Conservation (phyloP, 768 basidiomycete species). For the Mrakia gelida region DNA sequence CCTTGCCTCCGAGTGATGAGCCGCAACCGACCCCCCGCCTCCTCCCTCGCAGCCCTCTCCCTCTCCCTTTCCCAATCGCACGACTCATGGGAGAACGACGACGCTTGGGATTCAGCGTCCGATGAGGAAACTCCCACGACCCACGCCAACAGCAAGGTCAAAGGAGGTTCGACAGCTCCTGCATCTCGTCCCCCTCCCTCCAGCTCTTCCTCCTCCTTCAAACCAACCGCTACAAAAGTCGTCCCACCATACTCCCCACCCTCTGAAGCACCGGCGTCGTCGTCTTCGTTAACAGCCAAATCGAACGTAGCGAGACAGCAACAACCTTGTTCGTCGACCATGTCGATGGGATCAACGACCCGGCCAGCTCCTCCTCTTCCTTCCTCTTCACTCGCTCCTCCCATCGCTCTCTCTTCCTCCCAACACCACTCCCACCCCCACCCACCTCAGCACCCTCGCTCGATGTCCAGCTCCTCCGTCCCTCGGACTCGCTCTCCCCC, state of each 20-base stretch:
- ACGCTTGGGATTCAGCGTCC: constrained; percentile 25
- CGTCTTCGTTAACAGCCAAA: background rate
- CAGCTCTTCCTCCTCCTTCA: background rate
- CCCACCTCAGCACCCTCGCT: background rate
- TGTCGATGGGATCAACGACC: background rate
- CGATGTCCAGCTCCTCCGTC: background rate
- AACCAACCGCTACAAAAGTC: background rate
- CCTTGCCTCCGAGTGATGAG: background rate
- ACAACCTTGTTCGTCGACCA: background rate
- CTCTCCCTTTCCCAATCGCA: constrained; percentile 7
- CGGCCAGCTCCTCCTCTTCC: background rate
- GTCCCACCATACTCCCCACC: background rate
- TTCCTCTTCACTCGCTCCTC: background rate
- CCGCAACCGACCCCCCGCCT: constrained; percentile 14
- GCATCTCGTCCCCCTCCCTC: constrained; percentile 33
- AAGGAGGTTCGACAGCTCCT: constrained; percentile 34
- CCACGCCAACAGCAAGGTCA: background rate
- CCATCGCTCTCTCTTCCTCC: background rate
- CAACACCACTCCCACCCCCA: background rate
- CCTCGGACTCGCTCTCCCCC: background rate
- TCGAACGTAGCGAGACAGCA: background rate
- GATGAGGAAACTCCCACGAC: constrained; percentile 16
- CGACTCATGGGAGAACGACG: constrained; percentile 21
- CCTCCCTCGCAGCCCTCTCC: constrained; percentile 24
- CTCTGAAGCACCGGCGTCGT: background rate